Conservation (phyloP, 2,329 filamentous ascomycete genomes). For the Ophiostoma ips region DNA sequence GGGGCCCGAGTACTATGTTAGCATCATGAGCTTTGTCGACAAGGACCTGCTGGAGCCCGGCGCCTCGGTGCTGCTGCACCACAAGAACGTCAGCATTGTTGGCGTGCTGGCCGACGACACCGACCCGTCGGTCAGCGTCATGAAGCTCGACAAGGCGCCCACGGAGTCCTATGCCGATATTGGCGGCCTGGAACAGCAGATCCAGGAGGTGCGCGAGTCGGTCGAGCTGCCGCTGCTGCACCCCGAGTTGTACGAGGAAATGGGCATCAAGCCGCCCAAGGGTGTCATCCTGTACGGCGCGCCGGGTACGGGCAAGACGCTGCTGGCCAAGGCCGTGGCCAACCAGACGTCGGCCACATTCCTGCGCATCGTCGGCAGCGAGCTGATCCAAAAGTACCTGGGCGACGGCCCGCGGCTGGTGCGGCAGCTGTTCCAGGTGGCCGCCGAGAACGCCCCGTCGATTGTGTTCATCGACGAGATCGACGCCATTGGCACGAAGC, state of each 20-base stretch:
- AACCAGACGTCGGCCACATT: constrained; percentile 99
- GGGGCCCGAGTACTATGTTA: constrained; percentile 96
- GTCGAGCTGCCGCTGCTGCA: constrained; percentile 91
- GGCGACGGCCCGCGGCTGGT: constrained; percentile 91
- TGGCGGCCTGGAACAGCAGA: constrained; percentile 86
- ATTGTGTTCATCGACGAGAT: constrained; percentile 99
- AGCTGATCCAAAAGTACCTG: constrained; percentile 96
- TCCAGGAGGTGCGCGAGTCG: constrained; percentile 94
- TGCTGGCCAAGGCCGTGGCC: constrained; percentile 91
- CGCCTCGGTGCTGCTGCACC: constrained; percentile 85
- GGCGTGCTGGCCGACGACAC: constrained; percentile 94
- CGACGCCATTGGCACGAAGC: constrained; percentile 96
- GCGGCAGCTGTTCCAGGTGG: constrained; percentile 90
- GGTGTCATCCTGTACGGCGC: constrained; percentile 98
- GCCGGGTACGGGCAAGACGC: constrained; percentile 90
- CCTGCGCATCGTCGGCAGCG: constrained; percentile 89
- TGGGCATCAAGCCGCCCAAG: constrained; percentile 99
- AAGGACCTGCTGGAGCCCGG: constrained; percentile 96
- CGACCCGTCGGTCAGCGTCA: constrained; percentile 89
- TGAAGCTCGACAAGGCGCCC: constrained; percentile 98
- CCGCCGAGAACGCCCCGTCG: constrained; percentile 86
- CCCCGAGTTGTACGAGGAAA: constrained; percentile 96
- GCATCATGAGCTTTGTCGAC: constrained; percentile 99
- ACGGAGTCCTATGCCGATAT: constrained; percentile 98
- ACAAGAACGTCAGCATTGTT: constrained; percentile 96